Evolutionary conservation across 176 grass and related monocot species (phyloP).

Genomic region (Paspalum vaginatum): DNA sequence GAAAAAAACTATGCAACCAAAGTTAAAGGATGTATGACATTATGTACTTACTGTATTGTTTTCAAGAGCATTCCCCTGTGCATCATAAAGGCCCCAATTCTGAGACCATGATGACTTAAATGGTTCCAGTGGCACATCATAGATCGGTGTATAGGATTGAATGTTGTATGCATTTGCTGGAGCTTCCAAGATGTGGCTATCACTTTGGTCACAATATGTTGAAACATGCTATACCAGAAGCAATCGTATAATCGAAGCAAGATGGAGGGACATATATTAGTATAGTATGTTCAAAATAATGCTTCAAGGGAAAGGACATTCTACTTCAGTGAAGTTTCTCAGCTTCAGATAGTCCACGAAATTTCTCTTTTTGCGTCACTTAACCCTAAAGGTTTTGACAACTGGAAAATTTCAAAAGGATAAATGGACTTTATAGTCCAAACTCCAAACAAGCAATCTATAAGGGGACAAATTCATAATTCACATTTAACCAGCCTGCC

Average conservation of each 20-base stretch:
- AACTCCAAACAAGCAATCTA: background rate
- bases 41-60: constrained; percentile 36
- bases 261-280: background rate
- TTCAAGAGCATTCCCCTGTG: constrained; percentile 15
- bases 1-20: background rate
- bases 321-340: background rate
- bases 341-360: background rate
- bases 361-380: background rate
- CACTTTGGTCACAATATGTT: constrained; percentile 25
- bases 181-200: constrained; percentile 22
- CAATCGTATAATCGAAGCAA: background rate
- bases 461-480: background rate
- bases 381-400: background rate
- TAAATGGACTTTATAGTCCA: background rate
- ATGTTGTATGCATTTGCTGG: constrained; percentile 30
- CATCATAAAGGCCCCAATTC: constrained; percentile 41
- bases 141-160: constrained; percentile 6
- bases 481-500: background rate
- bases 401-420: background rate
- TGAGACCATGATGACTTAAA: constrained; percentile 53
- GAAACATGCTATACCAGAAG: constrained; percentile 31
- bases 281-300: background rate
- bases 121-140: constrained; percentile 46
- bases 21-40: constrained; percentile 8
- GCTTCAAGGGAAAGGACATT: background rate